A percentile compares a stretch with the other conserved stretches of the same genome.
Conservation (phyloP, 2,329 filamentous ascomycete species). For the Fusarium multiceps region DNA sequence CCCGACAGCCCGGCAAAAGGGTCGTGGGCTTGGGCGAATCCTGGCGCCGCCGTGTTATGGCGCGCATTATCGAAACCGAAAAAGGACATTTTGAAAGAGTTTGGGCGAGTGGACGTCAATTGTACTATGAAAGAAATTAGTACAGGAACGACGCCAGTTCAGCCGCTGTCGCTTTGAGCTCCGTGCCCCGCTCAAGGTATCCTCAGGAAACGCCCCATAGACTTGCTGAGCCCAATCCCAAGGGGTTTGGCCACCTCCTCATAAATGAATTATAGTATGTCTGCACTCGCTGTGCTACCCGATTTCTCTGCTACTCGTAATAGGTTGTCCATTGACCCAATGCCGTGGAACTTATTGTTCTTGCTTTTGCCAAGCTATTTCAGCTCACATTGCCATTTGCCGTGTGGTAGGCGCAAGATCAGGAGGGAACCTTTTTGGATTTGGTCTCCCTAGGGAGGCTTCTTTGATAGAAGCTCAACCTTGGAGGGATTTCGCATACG, state of each 20-base stretch:
- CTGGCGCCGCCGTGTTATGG: conserved; percentile 76
- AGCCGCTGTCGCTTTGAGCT: conserved; percentile 32
- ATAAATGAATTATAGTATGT: neutral
- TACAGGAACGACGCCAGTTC: conserved; percentile 14
- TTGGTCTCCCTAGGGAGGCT: too few species aligned
- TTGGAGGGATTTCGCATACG: neutral
- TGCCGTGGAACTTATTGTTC: neutral
- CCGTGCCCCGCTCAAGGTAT: conserved; percentile 32
- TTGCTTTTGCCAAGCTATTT: neutral
- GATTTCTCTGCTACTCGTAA: neutral
- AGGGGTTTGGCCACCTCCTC: neutral
- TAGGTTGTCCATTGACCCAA: neutral
- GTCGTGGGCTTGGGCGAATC: conserved; percentile 86
- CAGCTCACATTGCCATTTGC: neutral
- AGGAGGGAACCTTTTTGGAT: neutral
- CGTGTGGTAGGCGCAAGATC: neutral
- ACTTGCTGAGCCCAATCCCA: neutral
- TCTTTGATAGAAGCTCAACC: neutral
- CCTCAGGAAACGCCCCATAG: conserved; percentile 11
- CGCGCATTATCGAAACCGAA: conserved; percentile 85
- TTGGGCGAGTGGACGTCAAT: conserved; percentile 38
- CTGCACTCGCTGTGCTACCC: neutral
- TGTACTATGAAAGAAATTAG: conserved; percentile 44
- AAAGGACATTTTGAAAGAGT: conserved; percentile 77
- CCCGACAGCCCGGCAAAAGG: conserved; percentile 86